Conservation (phyloP, 306 rosid genomes). For the Mimosa bimucronata region DNA sequence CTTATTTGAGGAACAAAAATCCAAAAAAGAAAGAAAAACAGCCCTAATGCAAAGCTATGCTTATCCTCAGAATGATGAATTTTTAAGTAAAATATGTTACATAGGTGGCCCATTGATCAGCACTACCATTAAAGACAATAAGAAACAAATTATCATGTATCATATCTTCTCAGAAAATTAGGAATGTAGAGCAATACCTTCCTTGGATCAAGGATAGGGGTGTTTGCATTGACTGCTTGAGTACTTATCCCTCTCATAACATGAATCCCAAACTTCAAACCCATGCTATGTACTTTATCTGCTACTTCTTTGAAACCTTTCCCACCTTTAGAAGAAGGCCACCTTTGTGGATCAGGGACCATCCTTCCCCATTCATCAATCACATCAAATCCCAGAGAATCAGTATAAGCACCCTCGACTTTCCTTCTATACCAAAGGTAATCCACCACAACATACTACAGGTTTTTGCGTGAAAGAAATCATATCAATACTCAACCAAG, state of each 20-base stretch:
- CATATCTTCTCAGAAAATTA: slow-evolving; percentile 24
- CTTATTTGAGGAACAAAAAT: neutral
- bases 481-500: slow-evolving; percentile 19
- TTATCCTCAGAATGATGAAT: neutral
- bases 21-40: neutral
- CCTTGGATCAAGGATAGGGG: slow-evolving; percentile 74
- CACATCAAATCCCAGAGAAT: slow-evolving; percentile 89
- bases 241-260: slow-evolving; percentile 97
- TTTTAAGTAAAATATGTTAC: neutral
- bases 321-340: slow-evolving; percentile 86
- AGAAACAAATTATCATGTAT: slow-evolving; percentile 20
- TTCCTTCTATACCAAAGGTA: slow-evolving; percentile 90
- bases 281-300: slow-evolving; percentile 71
- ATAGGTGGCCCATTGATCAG: neutral
- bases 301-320: slow-evolving; percentile 78
- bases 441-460: slow-evolving; percentile 95
- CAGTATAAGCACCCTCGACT: slow-evolving; percentile 68
- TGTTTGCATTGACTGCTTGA: slow-evolving; percentile 82
- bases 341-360: slow-evolving; percentile 80
- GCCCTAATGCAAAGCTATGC: neutral
- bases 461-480: slow-evolving; percentile 37
- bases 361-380: slow-evolving; percentile 97
- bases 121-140: neutral
- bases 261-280: slow-evolving; percentile 95
- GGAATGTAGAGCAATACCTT: slow-evolving; percentile 55